A percentile compares a stretch with the other conserved stretches of the same genome.
phyloP scores from a whole-genome alignment of 140 eudicot species.

The Ambrosia hybrid region DNA sequence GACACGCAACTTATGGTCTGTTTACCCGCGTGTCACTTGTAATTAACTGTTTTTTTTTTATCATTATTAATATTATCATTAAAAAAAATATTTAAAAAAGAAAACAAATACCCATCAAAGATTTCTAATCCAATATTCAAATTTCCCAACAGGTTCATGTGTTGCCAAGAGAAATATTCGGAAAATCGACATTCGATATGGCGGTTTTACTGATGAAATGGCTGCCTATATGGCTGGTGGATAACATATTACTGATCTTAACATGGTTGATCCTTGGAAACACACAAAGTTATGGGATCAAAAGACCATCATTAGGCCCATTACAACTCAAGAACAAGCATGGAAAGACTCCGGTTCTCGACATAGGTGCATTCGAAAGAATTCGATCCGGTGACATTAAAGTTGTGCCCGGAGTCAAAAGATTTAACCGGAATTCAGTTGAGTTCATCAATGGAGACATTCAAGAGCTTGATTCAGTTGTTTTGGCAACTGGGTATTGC shows the following conservation, averaged over 20 bases:
- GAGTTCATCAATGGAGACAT: slow-evolving; percentile 63
- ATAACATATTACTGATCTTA: slow-evolving; percentile 48
- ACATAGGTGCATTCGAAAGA: slow-evolving; percentile 69
- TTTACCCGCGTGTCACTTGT: too few relatives aligned
- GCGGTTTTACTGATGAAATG: slow-evolving; percentile 68
- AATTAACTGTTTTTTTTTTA: too few relatives aligned
- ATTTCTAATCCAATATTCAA: slow-evolving; percentile 14
- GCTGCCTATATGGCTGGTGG: slow-evolving; percentile 87
- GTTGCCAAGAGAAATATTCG: slow-evolving; percentile 69
- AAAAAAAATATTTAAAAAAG: too few relatives aligned
- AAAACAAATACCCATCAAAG: slow-evolving; percentile 2
- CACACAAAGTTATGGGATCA: slow-evolving; percentile 63
- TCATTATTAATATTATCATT: too few relatives aligned
- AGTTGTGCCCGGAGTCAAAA: slow-evolving; percentile 70
- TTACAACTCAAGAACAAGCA: slow-evolving; percentile 57
- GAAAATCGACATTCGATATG: slow-evolving; percentile 74
- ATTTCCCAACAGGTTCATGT: slow-evolving; percentile 66
- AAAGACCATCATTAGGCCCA: slow-evolving; percentile 73
- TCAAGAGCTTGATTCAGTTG: slow-evolving; percentile 64
- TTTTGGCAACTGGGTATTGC: slow-evolving; percentile 82
- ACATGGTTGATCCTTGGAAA: slow-evolving; percentile 72
- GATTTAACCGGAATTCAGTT: slow-evolving; percentile 42
- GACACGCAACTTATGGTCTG: too few relatives aligned
- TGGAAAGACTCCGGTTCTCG: slow-evolving; percentile 88
- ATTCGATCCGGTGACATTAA: slow-evolving; percentile 61